These are phyloP conservation scores for Entelexis paramagnoliae DNA, from an alignment of 1,139 yeast genomes.

Conservation along the genomic window DNA sequence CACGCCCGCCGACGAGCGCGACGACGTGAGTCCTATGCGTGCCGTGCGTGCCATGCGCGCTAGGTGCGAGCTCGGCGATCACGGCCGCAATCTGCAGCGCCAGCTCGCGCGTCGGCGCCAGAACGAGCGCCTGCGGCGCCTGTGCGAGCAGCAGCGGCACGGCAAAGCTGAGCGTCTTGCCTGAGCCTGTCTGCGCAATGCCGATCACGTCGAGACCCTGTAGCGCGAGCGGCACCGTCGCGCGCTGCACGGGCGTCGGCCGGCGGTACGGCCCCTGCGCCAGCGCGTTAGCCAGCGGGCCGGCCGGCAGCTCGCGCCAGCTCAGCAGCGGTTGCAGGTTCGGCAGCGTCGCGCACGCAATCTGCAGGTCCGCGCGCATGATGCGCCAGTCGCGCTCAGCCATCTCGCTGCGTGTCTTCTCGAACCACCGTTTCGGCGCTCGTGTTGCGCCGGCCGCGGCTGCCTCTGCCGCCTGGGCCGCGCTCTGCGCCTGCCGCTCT, in stretches of 20 bases:
- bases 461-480: no score
- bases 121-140: slow-evolving; percentile 43
- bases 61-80: slow-evolving; percentile 36
- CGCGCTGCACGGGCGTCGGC: slow-evolving; percentile 88
- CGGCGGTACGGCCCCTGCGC: slow-evolving; percentile 43
- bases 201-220: slow-evolving; percentile 61
- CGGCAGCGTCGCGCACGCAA: slow-evolving; percentile 40
- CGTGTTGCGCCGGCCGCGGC: no score
- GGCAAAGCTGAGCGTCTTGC: slow-evolving; percentile 78
- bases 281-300: slow-evolving; percentile 25
- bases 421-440: slow-evolving; percentile 46
- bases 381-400: slow-evolving; percentile 81
- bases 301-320: slow-evolving; percentile 47
- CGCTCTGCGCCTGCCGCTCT: no score
- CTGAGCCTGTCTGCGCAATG: slow-evolving; percentile 94
- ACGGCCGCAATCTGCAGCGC: slow-evolving; percentile 74
- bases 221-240: slow-evolving; percentile 68
- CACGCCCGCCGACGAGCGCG: slow-evolving; percentile 83
- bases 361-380: slow-evolving; percentile 62
- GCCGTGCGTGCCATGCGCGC: slow-evolving; percentile 34
- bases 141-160: slow-evolving; percentile 54
- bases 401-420: slow-evolving; percentile 58
- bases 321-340: slow-evolving; percentile 47
- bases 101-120: slow-evolving; percentile 90
- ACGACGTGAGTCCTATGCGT: no score